phyloP scores from a whole-genome alignment of 2,329 filamentous ascomycete species.

The Hymenotorrendiella dingleyae region DNA sequence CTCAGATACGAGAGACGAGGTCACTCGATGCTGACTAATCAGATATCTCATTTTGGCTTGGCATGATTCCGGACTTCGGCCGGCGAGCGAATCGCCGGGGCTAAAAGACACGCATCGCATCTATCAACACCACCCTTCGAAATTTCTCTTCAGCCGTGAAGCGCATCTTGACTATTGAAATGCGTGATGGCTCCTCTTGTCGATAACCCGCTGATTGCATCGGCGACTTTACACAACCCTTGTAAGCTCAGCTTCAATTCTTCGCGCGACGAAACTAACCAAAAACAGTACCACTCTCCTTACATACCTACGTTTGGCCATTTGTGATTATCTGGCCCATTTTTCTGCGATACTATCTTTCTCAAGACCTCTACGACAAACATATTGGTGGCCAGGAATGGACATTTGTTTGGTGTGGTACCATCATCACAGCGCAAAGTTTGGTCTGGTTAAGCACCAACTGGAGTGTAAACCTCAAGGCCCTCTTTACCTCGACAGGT shows the following conservation, averaged over 20 bases:
- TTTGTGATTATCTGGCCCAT: conserved; percentile 88
- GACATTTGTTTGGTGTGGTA: conserved; percentile 91
- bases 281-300: conserved; percentile 54
- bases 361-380: conserved; percentile 75
- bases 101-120: not conserved
- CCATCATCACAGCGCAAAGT: conserved; percentile 81
- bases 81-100: not conserved
- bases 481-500: conserved; percentile 71
- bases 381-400: conserved; percentile 94
- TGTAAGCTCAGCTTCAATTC: conserved; percentile 27
- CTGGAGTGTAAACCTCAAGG: conserved; percentile 88
- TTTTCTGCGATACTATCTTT: conserved; percentile 84
- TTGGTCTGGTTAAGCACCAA: conserved; percentile 93
- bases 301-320: conserved; percentile 90
- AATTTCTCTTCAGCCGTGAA: conserved; percentile 8
- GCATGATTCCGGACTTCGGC: too few species aligned
- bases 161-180: conserved; percentile 17
- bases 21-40: too few species aligned
- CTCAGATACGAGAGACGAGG: too few species aligned
- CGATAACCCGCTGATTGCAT: conserved; percentile 83
- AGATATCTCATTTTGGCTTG: too few species aligned
- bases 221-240: conserved; percentile 82
- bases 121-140: not conserved
- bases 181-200: conserved; percentile 70
- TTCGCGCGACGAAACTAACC: conserved; percentile 5